Percentiles rank a stretch among this genome's conserved stretches.
These are phyloP conservation scores for Beta vulgaris DNA, from an alignment of 148 eudicot genomes.

Conservation along the genomic window DNA sequence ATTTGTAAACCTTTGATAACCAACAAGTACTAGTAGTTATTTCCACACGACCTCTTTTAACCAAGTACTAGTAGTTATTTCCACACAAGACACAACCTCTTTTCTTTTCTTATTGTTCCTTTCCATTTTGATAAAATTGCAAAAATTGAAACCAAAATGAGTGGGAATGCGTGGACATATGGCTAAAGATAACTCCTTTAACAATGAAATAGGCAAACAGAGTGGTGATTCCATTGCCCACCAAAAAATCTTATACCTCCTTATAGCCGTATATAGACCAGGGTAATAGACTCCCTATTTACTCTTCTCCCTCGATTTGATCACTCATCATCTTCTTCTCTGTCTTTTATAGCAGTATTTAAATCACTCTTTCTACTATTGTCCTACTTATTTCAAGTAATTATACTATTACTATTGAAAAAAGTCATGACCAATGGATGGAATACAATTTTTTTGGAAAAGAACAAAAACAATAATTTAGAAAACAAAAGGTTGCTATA, in stretches of 20 bases:
- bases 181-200: not conserved
- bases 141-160: not conserved
- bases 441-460: no score
- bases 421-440: no score
- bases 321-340: constrained; percentile 5
- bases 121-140: not conserved
- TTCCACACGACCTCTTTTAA: not conserved
- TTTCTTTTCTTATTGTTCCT: not conserved
- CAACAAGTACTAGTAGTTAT: no score
- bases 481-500: no score
- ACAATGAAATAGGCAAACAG: constrained; percentile 11
- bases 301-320: constrained; percentile 10
- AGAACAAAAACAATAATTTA: no score
- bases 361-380: not conserved
- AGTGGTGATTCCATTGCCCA: constrained; percentile 17
- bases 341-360: not conserved
- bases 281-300: not conserved
- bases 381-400: not conserved
- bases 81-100: no score
- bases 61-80: not conserved
- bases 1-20: not conserved
- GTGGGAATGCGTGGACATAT: constrained; percentile 20
- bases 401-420: not conserved
- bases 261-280: not conserved
- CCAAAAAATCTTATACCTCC: not conserved